Percentiles rank a stretch among this genome's conserved stretches.
Evolutionary conservation across 192 early-diverging fungal species (phyloP).

Genomic region (Spizellomyces punctatus): DNA sequence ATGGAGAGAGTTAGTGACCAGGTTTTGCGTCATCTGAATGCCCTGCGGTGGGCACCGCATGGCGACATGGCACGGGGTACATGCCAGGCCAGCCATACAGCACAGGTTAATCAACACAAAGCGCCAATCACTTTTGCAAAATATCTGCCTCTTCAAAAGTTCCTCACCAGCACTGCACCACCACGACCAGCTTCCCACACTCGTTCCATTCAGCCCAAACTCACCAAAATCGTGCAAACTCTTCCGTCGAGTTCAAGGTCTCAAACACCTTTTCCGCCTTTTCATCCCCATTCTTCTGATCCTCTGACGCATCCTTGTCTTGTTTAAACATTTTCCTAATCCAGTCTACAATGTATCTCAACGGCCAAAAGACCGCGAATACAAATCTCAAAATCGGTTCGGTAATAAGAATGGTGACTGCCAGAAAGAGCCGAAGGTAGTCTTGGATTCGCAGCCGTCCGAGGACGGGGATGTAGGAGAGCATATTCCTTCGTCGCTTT

Average conservation of each 20-base stretch:
- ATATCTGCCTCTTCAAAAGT: background rate
- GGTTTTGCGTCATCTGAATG: background rate
- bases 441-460: slow-evolving; percentile 42
- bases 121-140: slow-evolving; percentile 2
- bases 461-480: slow-evolving; percentile 46
- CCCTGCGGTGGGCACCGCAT: too few species aligned
- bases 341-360: slow-evolving; percentile 51
- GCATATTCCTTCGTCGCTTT: slow-evolving; percentile 6
- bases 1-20: background rate
- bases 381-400: slow-evolving; percentile 71
- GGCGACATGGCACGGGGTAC: too few species aligned
- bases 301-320: background rate
- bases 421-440: slow-evolving; percentile 48
- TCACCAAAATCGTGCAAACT: slow-evolving; percentile 55
- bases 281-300: background rate
- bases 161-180: too few species aligned
- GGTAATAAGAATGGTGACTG: slow-evolving; percentile 65
- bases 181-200: too few species aligned
- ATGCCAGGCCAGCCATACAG: too few species aligned
- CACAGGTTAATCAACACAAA: too few species aligned
- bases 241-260: slow-evolving; percentile 38
- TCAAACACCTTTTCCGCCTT: slow-evolving; percentile 44
- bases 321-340: slow-evolving; percentile 29
- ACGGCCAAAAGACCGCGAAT: slow-evolving; percentile 61
- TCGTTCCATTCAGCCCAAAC: background rate